A percentile compares a stretch with the other conserved stretches of the same genome.
These are phyloP conservation scores for Ganoderma leucocontextum DNA, from an alignment of 1,284 basidiomycete genomes.

Conservation along the genomic window DNA sequence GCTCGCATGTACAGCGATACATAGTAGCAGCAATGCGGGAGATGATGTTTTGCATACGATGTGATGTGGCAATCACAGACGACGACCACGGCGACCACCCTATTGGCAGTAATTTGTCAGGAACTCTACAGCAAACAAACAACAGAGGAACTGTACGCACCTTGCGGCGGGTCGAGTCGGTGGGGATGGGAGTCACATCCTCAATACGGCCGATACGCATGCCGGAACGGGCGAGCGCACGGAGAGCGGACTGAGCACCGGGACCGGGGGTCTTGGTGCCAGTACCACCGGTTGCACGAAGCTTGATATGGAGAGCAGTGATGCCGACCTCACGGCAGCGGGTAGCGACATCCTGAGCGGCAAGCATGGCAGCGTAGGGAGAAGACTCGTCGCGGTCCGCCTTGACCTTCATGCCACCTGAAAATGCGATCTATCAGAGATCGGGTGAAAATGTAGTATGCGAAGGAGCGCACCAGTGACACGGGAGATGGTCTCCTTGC, in stretches of 20 bases:
- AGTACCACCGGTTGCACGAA: slow-evolving; percentile 98
- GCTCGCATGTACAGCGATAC: slow-evolving; percentile 45
- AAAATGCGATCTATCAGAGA: slow-evolving; percentile 26
- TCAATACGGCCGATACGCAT: slow-evolving; percentile 99
- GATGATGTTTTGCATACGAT: slow-evolving; percentile 36
- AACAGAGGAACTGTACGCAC: slow-evolving; percentile 48
- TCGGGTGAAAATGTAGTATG: too few relatives aligned
- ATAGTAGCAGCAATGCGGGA: slow-evolving; percentile 40
- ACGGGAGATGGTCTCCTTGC: slow-evolving; percentile 98
- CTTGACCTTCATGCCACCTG: slow-evolving; percentile 99
- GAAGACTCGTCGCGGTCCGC: slow-evolving; percentile 99
- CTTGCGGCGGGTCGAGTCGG: slow-evolving; percentile 97
- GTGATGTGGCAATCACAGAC: slow-evolving; percentile 69
- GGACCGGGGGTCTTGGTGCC: slow-evolving; percentile 99
- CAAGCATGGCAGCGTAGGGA: slow-evolving; percentile 99
- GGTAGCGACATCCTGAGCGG: slow-evolving; percentile 95
- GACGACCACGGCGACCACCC: slow-evolving; percentile 99
- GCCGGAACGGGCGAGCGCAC: slow-evolving; percentile 97
- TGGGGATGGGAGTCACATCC: slow-evolving; percentile 96
- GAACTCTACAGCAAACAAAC: slow-evolving; percentile 3
- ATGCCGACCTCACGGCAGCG: slow-evolving; percentile 99
- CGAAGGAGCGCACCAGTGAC: slow-evolving; percentile 79
- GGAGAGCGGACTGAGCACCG: slow-evolving; percentile 97
- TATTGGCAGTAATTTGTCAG: slow-evolving; percentile 42
- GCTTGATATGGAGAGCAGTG: slow-evolving; percentile 97